Percentiles rank a stretch among this genome's conserved stretches.
Conservation (phyloP, 2,329 filamentous ascomycete genomes). For the Xylaria sp. region DNA sequence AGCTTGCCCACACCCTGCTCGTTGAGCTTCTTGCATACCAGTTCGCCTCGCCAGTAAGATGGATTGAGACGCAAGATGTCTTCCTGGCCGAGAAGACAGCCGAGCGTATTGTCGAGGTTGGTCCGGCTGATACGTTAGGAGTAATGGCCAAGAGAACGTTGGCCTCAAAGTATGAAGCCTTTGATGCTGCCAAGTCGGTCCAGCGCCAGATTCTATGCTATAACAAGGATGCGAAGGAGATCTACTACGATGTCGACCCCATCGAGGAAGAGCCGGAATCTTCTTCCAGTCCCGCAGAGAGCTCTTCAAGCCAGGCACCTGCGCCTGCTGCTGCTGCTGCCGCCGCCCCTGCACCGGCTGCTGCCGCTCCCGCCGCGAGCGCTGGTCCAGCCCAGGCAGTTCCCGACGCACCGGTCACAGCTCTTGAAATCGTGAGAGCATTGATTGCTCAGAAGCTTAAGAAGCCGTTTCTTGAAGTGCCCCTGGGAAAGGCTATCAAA, state of each 20-base stretch:
- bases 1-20: constrained; percentile 95
- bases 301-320: constrained; percentile 37
- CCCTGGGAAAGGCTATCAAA: constrained; percentile 94
- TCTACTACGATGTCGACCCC: constrained; percentile 98
- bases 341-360: constrained; percentile 33
- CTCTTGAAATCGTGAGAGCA: constrained; percentile 81
- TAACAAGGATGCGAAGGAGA: constrained; percentile 98
- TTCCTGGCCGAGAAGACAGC: constrained; percentile 93
- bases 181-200: constrained; percentile 93
- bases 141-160: constrained; percentile 96
- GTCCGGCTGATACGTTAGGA: constrained; percentile 91
- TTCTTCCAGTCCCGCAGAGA: constrained; percentile 41
- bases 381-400: constrained; percentile 84
- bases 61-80: constrained; percentile 99
- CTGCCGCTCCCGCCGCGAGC: constrained; percentile 57
- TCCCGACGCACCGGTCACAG: constrained; percentile 78
- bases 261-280: constrained; percentile 81
- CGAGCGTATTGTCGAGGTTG: constrained; percentile 95
- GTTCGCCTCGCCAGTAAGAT: constrained; percentile 96
- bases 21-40: constrained; percentile 99
- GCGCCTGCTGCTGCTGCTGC: constrained; percentile 50
- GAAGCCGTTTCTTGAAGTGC: constrained; percentile 83
- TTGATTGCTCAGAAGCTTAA: constrained; percentile 97
- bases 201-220: constrained; percentile 98
- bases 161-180: constrained; percentile 96